phyloP scores from a whole-genome alignment of 768 basidiomycete species.

The Tylopilus subfusipes region DNA sequence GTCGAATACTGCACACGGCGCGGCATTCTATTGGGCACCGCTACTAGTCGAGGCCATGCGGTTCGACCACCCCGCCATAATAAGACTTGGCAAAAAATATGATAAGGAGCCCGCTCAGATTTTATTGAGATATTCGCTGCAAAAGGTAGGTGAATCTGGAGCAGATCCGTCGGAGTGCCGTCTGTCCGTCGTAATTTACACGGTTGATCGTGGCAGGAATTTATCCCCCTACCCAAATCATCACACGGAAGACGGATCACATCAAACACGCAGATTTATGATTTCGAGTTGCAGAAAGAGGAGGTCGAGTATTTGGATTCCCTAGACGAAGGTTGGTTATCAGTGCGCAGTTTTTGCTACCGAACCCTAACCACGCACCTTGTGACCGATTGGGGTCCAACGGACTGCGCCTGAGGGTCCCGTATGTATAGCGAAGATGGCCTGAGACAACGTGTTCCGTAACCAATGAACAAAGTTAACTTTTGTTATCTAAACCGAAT shows the following conservation, averaged over 20 bases:
- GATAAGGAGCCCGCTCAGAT: conserved; percentile 55
- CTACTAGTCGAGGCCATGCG: conserved; percentile 42
- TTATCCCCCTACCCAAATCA: conserved; percentile 62
- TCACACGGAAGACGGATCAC: conserved; percentile 49
- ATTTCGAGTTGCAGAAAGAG: conserved; percentile 51
- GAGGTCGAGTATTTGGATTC: conserved; percentile 51
- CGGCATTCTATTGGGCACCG: conserved; percentile 46
- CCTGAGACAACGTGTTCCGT: conserved; percentile 7
- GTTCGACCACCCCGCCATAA: conserved; percentile 56
- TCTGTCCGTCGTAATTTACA: background rate
- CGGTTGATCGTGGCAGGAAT: conserved; percentile 23
- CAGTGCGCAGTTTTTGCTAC: background rate
- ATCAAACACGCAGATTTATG: conserved; percentile 58
- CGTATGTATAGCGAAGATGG: background rate
- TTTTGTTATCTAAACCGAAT: background rate
- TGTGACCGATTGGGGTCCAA: conserved; percentile 9
- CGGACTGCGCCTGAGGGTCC: conserved; percentile 7
- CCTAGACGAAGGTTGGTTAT: conserved; percentile 47
- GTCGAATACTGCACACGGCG: conserved; percentile 53
- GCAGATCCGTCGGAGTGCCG: conserved; percentile 1
- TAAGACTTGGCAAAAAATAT: conserved; percentile 47
- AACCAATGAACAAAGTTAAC: conserved; percentile 17
- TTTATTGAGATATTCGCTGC: conserved; percentile 55
- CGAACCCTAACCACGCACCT: background rate
- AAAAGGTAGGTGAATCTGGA: conserved; percentile 47